Conservation (phyloP, 106 monocot species). For the Dendrobium huoshanense region DNA sequence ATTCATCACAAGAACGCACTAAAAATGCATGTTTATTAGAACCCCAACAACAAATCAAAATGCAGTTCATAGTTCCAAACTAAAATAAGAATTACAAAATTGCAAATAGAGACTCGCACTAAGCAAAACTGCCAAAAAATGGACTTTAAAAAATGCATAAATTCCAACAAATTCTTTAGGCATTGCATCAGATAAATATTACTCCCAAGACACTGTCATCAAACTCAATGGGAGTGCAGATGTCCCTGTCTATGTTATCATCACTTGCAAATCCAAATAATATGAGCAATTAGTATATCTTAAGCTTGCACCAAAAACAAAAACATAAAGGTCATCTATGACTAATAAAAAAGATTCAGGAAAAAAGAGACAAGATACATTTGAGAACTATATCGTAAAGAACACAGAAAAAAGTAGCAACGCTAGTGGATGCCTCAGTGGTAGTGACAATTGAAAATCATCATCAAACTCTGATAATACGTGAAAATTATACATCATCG, state of each 20-base stretch:
- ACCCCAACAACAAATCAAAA: no score
- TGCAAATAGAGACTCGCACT: no score
- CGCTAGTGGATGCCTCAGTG: not conserved
- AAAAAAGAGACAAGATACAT: not conserved
- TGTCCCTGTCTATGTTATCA: not conserved
- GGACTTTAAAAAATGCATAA: not conserved
- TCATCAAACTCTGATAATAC: slow-evolving; percentile 3
- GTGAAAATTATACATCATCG: not conserved
- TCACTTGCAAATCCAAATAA: not conserved
- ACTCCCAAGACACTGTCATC: not conserved
- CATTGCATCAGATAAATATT: not conserved
- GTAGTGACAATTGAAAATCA: not conserved
- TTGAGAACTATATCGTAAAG: no score
- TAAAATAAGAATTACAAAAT: no score
- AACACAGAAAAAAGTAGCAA: not conserved
- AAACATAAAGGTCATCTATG: no score
- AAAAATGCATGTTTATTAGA: no score
- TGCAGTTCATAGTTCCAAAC: no score
- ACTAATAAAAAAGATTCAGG: no score
- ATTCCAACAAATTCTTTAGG: not conserved
- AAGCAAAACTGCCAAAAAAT: no score
- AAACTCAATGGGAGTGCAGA: not conserved
- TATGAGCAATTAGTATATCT: not conserved
- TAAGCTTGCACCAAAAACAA: no score
- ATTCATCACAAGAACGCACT: no score